phyloP scores from a whole-genome alignment of 73 alveolate species.

The Paraurostyla sp. region DNA sequence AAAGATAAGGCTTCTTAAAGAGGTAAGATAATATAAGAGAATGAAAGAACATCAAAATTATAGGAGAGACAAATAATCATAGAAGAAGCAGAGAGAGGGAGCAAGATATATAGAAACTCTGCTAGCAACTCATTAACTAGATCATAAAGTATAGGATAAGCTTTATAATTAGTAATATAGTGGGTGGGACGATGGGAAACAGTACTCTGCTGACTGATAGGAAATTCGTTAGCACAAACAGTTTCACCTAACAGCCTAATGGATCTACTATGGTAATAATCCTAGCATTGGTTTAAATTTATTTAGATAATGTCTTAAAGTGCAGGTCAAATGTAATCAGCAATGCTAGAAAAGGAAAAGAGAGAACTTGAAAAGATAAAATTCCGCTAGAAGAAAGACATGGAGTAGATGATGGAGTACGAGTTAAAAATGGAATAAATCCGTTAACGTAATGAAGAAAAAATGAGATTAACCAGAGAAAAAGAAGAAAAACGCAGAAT shows the following conservation, averaged over 20 bases:
- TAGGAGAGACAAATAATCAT: conserved; percentile 23
- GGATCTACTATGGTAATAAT: conserved; percentile 21
- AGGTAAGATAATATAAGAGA: conserved; percentile 30
- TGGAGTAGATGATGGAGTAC: conserved; percentile 69
- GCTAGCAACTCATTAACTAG: background rate
- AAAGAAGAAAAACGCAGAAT: conserved; percentile 57
- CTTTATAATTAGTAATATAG: background rate
- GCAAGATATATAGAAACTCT: background rate
- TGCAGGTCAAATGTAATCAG: conserved; percentile 15
- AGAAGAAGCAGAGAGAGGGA: conserved; percentile 21
- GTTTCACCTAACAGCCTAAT: conserved; percentile 11
- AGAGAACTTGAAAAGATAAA: conserved; percentile 48
- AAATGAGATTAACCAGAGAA: conserved; percentile 40
- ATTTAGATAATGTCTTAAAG: conserved; percentile 34
- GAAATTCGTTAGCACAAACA: background rate
- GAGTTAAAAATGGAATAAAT: conserved; percentile 63
- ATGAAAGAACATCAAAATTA: background rate
- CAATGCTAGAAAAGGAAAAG: conserved; percentile 62
- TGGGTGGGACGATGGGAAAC: background rate
- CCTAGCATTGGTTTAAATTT: background rate
- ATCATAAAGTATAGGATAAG: background rate
- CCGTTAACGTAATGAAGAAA: conserved; percentile 59
- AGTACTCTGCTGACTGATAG: background rate
- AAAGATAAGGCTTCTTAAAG: conserved; percentile 9
- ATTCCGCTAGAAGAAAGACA: conserved; percentile 59